Conservation (phyloP, 768 basidiomycete genomes). For the Boletus pseudopeckii region DNA sequence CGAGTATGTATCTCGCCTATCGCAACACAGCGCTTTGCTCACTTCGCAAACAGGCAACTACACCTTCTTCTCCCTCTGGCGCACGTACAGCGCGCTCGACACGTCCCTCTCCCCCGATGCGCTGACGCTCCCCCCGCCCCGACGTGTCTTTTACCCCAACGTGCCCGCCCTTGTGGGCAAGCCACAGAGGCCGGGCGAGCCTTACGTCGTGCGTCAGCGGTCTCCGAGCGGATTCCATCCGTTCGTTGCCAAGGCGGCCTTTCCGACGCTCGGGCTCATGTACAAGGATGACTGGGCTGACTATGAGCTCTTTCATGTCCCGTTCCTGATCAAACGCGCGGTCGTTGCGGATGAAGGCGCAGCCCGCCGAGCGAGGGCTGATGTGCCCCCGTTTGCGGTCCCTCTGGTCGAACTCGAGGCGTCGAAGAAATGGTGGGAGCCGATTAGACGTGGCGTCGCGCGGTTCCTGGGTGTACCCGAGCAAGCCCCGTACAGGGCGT, state of each 20-base stretch:
- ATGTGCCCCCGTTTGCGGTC: constrained; percentile 33
- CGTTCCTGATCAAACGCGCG: constrained; percentile 72
- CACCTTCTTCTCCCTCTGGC: constrained; percentile 74
- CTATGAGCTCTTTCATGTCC: constrained; percentile 59
- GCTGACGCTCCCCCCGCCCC: constrained; percentile 59
- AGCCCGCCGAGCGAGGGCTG: constrained; percentile 37
- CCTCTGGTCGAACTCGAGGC: constrained; percentile 41
- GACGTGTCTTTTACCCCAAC: constrained; percentile 73
- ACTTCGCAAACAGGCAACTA: constrained; percentile 47
- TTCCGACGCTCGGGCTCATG: constrained; percentile 64
- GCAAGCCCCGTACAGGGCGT: constrained; percentile 12
- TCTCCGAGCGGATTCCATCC: constrained; percentile 69
- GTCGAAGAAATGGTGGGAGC: constrained; percentile 69
- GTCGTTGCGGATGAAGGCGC: constrained; percentile 77
- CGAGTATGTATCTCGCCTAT: constrained; percentile 40
- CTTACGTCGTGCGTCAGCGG: constrained; percentile 38
- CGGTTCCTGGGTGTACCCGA: constrained; percentile 39
- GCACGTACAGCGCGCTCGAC: constrained; percentile 67
- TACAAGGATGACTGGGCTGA: constrained; percentile 78
- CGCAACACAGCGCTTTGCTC: background rate
- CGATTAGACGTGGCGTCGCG: constrained; percentile 43
- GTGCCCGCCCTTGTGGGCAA: constrained; percentile 55
- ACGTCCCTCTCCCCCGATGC: constrained; percentile 40
- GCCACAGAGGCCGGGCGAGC: constrained; percentile 29
- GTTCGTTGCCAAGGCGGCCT: constrained; percentile 66